Base-by-base conservation (phyloP, 805 yeast species). In the Zygosaccharomyces bisporus region DNA sequence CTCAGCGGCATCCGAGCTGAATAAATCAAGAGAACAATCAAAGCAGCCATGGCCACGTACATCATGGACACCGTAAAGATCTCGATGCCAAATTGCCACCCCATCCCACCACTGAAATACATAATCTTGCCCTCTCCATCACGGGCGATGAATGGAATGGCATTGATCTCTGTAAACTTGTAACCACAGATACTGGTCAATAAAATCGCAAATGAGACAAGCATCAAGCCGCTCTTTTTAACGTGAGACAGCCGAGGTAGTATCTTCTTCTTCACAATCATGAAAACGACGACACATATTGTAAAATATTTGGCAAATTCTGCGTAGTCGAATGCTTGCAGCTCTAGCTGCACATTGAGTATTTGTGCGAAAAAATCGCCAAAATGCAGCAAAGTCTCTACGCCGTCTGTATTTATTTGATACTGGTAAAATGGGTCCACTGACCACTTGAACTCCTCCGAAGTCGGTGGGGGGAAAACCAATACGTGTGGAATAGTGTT, bases 81-180 rank as follows among this genome's bases (percentile, higher is more conserved):
- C 57, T 86, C 95, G 3, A 76, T 64, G 0, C 93, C 91, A 62
- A 83, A 79, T 63, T 84, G 91, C 70, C 79, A 80, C 44, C 74
- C 76, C 3, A 66, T 62, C 3, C 86, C 88, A 10, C 87, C 87
- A 46, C 84, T 75, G 44, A 82, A 73, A 53, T 69, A 73, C 63
- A 80, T 74, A 2, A 81, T 58, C n/a, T 68, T 64, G 9, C 76
- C 77, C 2, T 76, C 56, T 2, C 72, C 77, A 54, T 74, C 68
- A 43, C 67, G 69, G 1, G 82, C 80, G 14, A 85, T 50, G 39
- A 86, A 77, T 2, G 91, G 88, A 1, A 80, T 77, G 1, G 72
- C 71, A 52, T 81, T 71, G 41, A 81, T 80, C 19, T 74, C 63
- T 0, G 84, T 74, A 58, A 80, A 86, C 64, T 77, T 81, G 52